Base-by-base conservation (phyloP, 352 stramenopile genomes). In the Pseudoperonospora humuli region DNA sequence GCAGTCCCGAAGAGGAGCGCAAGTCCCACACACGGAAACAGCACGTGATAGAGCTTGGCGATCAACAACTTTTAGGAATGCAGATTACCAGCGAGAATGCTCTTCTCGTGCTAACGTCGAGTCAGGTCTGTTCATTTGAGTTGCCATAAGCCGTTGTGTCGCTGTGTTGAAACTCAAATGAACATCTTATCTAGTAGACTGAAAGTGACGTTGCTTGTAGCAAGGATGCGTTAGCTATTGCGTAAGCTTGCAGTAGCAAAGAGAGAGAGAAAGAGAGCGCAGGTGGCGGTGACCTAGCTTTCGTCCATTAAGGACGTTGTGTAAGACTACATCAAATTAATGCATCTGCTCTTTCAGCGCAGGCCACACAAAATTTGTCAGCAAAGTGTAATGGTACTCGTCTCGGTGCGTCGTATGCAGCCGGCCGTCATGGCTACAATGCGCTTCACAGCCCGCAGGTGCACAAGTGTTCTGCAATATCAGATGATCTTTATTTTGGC, bases 11-110 rank as follows among this genome's bases (percentile, higher is more conserved):
- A 7, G 50, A 65, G 11, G 65, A 75, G 7, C 25, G 27, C 18
- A 28, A 68, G 23, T 32, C 39, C 7, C 75, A 90, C 50, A 80
- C 61, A 18, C 67, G 68, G 28, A 71, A 70, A 31, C 78, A 90
- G 47, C 56, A 84, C 50, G 68, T 90, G 7, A 40, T 90, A 28
- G 78, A 90, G 44, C 50, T 90, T 10, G 73, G 70, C 7, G 64
- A 84, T 33, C 62, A 83, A 57, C 67, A 74, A 42, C 37, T 90
- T 11, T 50, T 85, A 11, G 78, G 78, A 8, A 50, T 87, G 57
- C 61, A 67, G 39, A 57, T 79, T 44, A 55, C 64, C n/a, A 57
- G 39, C 21, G 54, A 70, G 20, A 41, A 59, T 10, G 66, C 60
- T 8, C 54, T 87, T 17, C 21, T 90, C 13, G 56, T 87, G 40